Evolutionary conservation across 495 filamentous ascomycete species (phyloP).

Genomic region (Chaetomium cochliodes): DNA sequence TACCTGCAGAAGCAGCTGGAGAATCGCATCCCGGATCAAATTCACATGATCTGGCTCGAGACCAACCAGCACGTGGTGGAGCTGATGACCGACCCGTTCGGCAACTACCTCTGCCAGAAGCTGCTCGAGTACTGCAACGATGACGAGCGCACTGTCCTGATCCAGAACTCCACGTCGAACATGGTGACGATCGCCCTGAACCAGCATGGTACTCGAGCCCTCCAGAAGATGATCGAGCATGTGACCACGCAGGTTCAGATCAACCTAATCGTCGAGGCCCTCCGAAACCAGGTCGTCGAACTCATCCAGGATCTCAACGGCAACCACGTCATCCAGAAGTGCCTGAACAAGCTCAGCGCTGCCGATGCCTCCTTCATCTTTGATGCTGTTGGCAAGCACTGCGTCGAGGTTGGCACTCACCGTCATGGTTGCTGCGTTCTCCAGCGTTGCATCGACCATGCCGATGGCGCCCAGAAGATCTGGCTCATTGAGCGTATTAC

Average conservation of each 20-base stretch:
- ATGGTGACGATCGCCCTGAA: slow-evolving; percentile 92
- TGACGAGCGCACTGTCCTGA: slow-evolving; percentile 87
- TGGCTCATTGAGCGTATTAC: slow-evolving; percentile 86
- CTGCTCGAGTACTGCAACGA: slow-evolving; percentile 88
- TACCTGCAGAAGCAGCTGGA: slow-evolving; percentile 97
- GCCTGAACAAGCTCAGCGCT: slow-evolving; percentile 83
- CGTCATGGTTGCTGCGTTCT: slow-evolving; percentile 97
- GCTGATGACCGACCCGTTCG: slow-evolving; percentile 98
- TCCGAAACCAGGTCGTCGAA: slow-evolving; percentile 77
- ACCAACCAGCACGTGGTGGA: slow-evolving; percentile 89
- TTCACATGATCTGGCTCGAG: slow-evolving; percentile 90
- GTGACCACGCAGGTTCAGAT: slow-evolving; percentile 77
- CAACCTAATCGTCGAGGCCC: slow-evolving; percentile 74
- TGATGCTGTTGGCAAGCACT: slow-evolving; percentile 80
- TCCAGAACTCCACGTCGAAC: slow-evolving; percentile 79
- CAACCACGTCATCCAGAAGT: slow-evolving; percentile 99
- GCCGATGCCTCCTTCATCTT: slow-evolving; percentile 94
- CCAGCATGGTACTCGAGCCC: slow-evolving; percentile 90
- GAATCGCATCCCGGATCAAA: slow-evolving; percentile 74
- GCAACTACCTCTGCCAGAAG: slow-evolving; percentile 98
- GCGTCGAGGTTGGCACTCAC: slow-evolving; percentile 90
- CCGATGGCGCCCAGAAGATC: slow-evolving; percentile 81
- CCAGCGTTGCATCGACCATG: slow-evolving; percentile 97
- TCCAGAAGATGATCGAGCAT: slow-evolving; percentile 99
- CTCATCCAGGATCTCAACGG: slow-evolving; percentile 96